phyloP scores from a whole-genome alignment of 345 rosid species.

The Garcia nutans region DNA sequence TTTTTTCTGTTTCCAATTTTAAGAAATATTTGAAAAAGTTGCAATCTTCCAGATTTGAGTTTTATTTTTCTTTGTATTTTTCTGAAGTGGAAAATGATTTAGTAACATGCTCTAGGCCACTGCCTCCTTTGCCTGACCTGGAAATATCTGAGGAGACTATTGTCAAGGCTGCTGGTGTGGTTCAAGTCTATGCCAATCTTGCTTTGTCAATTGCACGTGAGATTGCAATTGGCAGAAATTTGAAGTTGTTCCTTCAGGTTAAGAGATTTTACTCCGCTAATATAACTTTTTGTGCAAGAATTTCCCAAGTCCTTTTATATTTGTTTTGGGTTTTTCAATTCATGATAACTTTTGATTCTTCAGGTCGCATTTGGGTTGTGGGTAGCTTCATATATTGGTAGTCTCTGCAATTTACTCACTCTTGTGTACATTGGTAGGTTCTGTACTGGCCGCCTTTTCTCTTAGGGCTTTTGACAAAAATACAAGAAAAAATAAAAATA shows the following conservation, averaged over 20 bases:
- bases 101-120: constrained; percentile 54
- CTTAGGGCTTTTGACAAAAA: no score
- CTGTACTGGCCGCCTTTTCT: background rate
- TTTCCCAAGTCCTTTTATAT: background rate
- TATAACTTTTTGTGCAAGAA: background rate
- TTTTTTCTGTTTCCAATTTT: background rate
- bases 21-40: no score
- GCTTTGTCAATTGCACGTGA: constrained; percentile 64
- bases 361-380: constrained; percentile 66
- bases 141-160: constrained; percentile 75
- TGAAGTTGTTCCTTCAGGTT: constrained; percentile 70
- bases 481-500: no score
- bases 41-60: no score
- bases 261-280: background rate
- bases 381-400: constrained; percentile 59
- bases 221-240: constrained; percentile 62
- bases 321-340: background rate
- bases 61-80: background rate
- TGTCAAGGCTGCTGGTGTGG: constrained; percentile 44
- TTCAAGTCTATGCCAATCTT: constrained; percentile 53
- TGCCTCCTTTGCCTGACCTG: constrained; percentile 86
- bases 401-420: constrained; percentile 71
- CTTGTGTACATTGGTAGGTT: constrained; percentile 75
- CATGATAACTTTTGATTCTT: constrained; percentile 7
- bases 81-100: background rate